phyloP scores from a whole-genome alignment of 257 asterid species.

The Solanum pennellii region DNA sequence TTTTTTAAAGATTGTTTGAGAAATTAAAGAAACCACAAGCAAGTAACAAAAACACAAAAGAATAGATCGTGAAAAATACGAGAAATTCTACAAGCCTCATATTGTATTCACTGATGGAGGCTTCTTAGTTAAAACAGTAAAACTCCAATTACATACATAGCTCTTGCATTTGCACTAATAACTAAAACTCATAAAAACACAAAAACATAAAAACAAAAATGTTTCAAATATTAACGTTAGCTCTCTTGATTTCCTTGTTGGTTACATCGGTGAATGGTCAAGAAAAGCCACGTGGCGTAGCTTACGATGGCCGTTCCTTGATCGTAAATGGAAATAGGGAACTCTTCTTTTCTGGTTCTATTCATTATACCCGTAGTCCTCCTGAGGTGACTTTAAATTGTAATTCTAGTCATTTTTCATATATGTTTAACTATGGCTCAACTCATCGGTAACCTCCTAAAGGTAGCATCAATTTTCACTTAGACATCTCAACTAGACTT shows the following conservation, averaged over 20 bases:
- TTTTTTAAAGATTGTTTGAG: not conserved
- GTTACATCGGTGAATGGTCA: not conserved
- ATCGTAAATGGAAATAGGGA: slow-evolving; percentile 66
- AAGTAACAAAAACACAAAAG: not conserved
- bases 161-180: not conserved
- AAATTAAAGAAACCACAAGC: not conserved
- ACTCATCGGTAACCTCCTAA: fast-evolving
- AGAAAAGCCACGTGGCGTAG: slow-evolving; percentile 22
- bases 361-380: slow-evolving; percentile 83
- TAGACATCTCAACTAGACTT: fast-evolving
- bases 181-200: not conserved
- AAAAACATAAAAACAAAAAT: not conserved
- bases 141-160: not conserved
- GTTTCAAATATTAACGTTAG: slow-evolving; percentile 10
- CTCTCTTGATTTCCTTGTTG: slow-evolving; percentile 8
- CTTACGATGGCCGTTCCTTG: slow-evolving; percentile 58
- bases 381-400: slow-evolving; percentile 30
- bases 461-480: no score
- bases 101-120: not conserved
- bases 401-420: not conserved
- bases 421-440: no score
- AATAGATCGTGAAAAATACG: not conserved
- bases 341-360: slow-evolving; percentile 75
- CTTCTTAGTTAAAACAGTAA: not conserved
- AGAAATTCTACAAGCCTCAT: not conserved